A percentile compares a stretch with the other conserved stretches of the same genome.
These are phyloP conservation scores for Auxenochlorella pyrenoidosa DNA, from an alignment of 139 green algal species.

Conservation along the genomic window DNA sequence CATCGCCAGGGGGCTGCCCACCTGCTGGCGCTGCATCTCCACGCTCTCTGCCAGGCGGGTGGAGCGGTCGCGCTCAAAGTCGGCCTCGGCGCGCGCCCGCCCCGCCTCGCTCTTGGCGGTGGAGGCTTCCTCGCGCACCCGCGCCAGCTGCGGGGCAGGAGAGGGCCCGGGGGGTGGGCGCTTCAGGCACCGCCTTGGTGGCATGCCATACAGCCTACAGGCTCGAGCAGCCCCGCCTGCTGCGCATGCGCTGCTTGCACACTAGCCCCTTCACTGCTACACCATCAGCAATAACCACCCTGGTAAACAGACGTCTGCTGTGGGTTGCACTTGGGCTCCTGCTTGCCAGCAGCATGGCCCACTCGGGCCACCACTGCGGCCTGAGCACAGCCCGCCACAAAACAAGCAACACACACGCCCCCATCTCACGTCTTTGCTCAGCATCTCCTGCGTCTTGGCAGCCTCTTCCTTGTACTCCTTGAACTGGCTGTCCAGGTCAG, in stretches of 20 bases:
- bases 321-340: too few relatives aligned
- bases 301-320: too few relatives aligned
- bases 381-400: too few relatives aligned
- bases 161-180: neutral
- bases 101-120: conserved; percentile 39
- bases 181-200: too few relatives aligned
- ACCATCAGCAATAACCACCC: too few relatives aligned
- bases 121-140: conserved; percentile 32
- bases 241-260: too few relatives aligned
- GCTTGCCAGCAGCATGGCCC: too few relatives aligned
- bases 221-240: neutral
- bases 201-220: too few relatives aligned
- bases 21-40: conserved; percentile 38
- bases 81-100: conserved; percentile 37
- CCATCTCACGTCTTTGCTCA: conserved; percentile 39
- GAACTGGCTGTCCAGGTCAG: conserved; percentile 41
- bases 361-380: too few relatives aligned
- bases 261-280: too few relatives aligned
- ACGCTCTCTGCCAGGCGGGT: conserved; percentile 34
- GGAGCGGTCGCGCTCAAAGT: conserved; percentile 55
- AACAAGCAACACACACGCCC: neutral
- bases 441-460: conserved; percentile 22
- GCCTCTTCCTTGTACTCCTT: conserved; percentile 41
- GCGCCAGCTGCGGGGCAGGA: conserved; percentile 21
- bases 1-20: neutral